Evolutionary conservation across 163 green algal genomes (phyloP).

Genomic region (Scenedesmus sp.): DNA sequence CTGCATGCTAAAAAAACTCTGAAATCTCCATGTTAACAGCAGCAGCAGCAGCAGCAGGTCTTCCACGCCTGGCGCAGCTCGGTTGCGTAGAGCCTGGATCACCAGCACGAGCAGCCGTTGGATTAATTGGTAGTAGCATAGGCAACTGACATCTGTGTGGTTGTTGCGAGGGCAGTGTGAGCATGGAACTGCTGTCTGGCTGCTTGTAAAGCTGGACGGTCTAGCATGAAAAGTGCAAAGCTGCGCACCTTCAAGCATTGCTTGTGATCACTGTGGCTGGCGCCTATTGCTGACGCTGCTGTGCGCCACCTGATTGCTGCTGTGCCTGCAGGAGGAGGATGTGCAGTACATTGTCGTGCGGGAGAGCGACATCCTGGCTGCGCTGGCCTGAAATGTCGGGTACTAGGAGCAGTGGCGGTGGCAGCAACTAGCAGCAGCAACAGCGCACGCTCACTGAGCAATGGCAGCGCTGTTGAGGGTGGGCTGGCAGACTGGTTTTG

Average conservation of each 20-base stretch:
- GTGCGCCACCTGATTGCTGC: neutral
- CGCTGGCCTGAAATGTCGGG: constrained; percentile 65
- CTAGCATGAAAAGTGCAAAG: no score
- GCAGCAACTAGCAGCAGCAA: constrained; percentile 5
- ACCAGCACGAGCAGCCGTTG: no score
- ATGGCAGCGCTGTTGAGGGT: constrained; percentile 3
- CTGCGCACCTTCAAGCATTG: neutral
- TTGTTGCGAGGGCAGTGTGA: no score
- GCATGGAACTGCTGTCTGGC: no score
- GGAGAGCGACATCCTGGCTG: constrained; percentile 90
- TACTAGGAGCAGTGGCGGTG: neutral
- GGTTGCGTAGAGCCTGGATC: neutral
- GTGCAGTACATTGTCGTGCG: constrained; percentile 91
- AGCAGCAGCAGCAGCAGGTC: neutral
- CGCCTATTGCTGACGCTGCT: neutral
- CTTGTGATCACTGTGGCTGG: neutral
- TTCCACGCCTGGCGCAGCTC: neutral
- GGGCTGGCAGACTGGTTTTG: neutral
- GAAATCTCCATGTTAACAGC: neutral
- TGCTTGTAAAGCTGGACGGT: no score
- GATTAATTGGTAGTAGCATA: no score
- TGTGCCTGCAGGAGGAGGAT: constrained; percentile 70
- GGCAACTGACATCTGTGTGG: no score
- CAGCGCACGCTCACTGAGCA: neutral
- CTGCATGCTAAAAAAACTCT: no score